These are phyloP conservation scores for Pleurotus salmoneostramineus DNA, from an alignment of 768 basidiomycete genomes.

Conservation along the genomic window DNA sequence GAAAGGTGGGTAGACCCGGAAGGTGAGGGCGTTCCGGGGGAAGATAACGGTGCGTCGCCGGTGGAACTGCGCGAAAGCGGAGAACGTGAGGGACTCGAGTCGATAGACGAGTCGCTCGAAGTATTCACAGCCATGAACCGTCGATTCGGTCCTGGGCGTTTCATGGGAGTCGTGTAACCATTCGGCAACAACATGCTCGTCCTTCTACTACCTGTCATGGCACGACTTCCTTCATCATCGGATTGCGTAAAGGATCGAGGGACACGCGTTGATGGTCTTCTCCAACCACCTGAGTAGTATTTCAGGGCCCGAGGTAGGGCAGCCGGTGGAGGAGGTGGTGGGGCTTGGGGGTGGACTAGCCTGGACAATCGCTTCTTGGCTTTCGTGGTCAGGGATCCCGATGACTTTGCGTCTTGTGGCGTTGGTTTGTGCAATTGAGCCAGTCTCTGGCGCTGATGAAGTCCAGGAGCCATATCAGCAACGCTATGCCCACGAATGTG, in stretches of 20 bases:
- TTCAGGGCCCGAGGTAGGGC: slow-evolving; percentile 41
- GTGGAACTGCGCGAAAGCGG: slow-evolving; percentile 15
- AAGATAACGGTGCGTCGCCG: neutral
- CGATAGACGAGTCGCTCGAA: slow-evolving; percentile 45
- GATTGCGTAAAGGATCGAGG: slow-evolving; percentile 19
- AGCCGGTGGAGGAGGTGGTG: slow-evolving; percentile 39
- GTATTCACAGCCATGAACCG: slow-evolving; percentile 39
- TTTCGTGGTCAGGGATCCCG: slow-evolving; percentile 26
- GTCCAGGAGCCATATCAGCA: slow-evolving; percentile 11
- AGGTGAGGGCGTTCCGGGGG: neutral
- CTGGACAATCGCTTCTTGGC: slow-evolving; percentile 2
- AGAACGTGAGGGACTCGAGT: slow-evolving; percentile 22
- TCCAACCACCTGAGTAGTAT: slow-evolving; percentile 48
- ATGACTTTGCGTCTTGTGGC: slow-evolving; percentile 17
- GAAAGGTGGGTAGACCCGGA: slow-evolving; percentile 10
- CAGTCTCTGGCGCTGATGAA: slow-evolving; percentile 7
- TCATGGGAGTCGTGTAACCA: slow-evolving; percentile 18
- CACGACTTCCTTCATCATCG: slow-evolving; percentile 30
- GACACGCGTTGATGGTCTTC: slow-evolving; percentile 24
- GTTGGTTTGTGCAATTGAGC: neutral
- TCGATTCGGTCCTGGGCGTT: slow-evolving; percentile 24
- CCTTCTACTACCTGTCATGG: neutral
- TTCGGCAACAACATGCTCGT: neutral
- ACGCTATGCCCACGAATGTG: neutral
- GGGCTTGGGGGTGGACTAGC: neutral